Evolutionary conservation across 352 stramenopile genomes (phyloP).

Genomic region (Globisporangium carolinianum): DNA sequence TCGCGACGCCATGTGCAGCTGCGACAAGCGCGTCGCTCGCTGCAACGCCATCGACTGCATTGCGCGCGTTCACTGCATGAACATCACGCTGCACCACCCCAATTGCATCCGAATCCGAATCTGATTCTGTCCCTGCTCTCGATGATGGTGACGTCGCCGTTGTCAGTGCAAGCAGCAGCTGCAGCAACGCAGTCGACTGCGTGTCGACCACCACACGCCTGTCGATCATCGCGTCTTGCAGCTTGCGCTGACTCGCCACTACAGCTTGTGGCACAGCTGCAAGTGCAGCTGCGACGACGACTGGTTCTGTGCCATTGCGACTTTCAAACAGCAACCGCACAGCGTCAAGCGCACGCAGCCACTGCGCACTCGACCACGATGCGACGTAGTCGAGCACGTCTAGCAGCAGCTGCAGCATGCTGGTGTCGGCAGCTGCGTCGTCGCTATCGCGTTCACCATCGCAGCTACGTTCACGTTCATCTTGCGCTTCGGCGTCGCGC

Average conservation of each 20-base stretch:
- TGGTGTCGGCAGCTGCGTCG: background rate
- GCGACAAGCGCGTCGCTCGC: background rate
- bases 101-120: background rate
- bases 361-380: conserved; percentile 1
- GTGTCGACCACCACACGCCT: background rate
- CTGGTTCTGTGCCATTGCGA: too few species aligned
- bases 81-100: too few species aligned
- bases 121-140: too few species aligned
- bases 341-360: background rate
- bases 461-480: too few species aligned
- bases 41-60: conserved; percentile 6
- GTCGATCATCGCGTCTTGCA: conserved; percentile 1
- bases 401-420: conserved; percentile 2
- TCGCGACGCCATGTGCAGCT: background rate
- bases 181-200: conserved; percentile 5
- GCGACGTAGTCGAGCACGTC: conserved; percentile 5
- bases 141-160: background rate
- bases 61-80: conserved; percentile 1
- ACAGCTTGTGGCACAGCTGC: background rate
- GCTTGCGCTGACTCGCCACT: background rate
- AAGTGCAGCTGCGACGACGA: too few species aligned
- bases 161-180: conserved; percentile 7
- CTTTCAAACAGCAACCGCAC: background rate
- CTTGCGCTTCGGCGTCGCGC: background rate
- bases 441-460: background rate